Base-by-base conservation (phyloP, 352 stramenopile species). In the Peronospora farinosa region DNA sequence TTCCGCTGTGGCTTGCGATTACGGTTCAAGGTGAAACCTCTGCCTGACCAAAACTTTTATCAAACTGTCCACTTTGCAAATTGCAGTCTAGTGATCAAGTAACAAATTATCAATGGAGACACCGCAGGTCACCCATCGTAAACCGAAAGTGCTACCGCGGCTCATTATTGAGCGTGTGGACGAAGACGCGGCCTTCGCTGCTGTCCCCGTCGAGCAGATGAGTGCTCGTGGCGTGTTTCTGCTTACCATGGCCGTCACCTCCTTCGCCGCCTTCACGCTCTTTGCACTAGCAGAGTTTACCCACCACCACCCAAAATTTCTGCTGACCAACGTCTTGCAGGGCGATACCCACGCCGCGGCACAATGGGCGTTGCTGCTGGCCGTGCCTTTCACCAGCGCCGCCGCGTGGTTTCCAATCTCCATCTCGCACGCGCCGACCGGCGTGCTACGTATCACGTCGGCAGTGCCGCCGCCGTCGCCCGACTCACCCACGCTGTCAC, bases 221-320 rank as follows among this genome's bases (percentile, higher is more conserved):
- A 82, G 58, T 10, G 35, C 60, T 25, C 69, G 75, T 11, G 54
- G 66, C 12, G 37, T 84, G 8, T 88, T 90, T 41, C 54, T 89
- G 40, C 63, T 86, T 19, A 40, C 61, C 0, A 77, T 78, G 63
- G 68, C 63, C 15, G 69, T 86, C 33, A 58, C 74, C 16, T 69
- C 69, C 12, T 87, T 89, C 39, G 72, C 67, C 3, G 74, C 78
- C 25, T 89, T 89, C 45, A 75, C 70, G 38, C 59, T 87, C 10
- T 80, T 79, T 33, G 69, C 70, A 12, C 53, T 87, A 12, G 63
- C 68, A 5, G 75, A 89, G 42, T 57, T 82, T 39, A 72, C 53
- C 32, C 67, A 69, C 38, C 61, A 82, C 51, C 62, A 68, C 35
- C 56, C 59, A 3, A 65, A 57, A 23, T 53, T 83, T 33, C 45